Evolutionary conservation across 345 rosid species (phyloP).

Genomic region (Chamaenerion angustifolium): DNA sequence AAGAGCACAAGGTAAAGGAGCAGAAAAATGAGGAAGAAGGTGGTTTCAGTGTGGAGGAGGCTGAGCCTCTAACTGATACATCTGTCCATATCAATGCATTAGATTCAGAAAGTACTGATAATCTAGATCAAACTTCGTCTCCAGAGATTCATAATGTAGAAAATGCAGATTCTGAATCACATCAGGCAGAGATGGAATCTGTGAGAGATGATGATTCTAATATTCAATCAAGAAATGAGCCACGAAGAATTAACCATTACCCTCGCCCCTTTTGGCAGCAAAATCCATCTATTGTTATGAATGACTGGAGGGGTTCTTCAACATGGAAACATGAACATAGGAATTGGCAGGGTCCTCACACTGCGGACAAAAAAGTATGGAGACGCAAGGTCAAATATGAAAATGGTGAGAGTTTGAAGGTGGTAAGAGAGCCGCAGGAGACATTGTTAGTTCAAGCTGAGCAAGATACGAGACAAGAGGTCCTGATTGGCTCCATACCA

Average conservation of each 20-base stretch:
- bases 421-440: slow-evolving; percentile 18
- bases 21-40: slow-evolving; percentile 31
- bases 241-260: slow-evolving; percentile 5
- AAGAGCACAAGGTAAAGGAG: slow-evolving; percentile 70
- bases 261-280: slow-evolving; percentile 21
- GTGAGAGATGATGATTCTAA: slow-evolving; percentile 18
- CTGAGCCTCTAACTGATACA: slow-evolving; percentile 30
- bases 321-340: slow-evolving; percentile 30
- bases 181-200: slow-evolving; percentile 16
- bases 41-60: slow-evolving; percentile 27
- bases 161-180: slow-evolving; percentile 31
- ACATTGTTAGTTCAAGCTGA: slow-evolving; percentile 23
- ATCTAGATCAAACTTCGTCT: slow-evolving; percentile 22
- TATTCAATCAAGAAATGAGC: slow-evolving; percentile 22
- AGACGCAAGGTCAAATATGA: slow-evolving; percentile 48
- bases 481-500: slow-evolving; percentile 74
- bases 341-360: slow-evolving; percentile 39
- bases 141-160: slow-evolving; percentile 23
- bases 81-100: slow-evolving; percentile 23
- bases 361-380: slow-evolving; percentile 52
- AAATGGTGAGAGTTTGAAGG: slow-evolving; percentile 20
- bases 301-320: slow-evolving; percentile 34
- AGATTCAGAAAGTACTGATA: slow-evolving; percentile 30
- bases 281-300: slow-evolving; percentile 28
- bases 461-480: slow-evolving; percentile 33